Evolutionary conservation across 345 rosid genomes (phyloP).

Genomic region (Adansonia digitata): DNA sequence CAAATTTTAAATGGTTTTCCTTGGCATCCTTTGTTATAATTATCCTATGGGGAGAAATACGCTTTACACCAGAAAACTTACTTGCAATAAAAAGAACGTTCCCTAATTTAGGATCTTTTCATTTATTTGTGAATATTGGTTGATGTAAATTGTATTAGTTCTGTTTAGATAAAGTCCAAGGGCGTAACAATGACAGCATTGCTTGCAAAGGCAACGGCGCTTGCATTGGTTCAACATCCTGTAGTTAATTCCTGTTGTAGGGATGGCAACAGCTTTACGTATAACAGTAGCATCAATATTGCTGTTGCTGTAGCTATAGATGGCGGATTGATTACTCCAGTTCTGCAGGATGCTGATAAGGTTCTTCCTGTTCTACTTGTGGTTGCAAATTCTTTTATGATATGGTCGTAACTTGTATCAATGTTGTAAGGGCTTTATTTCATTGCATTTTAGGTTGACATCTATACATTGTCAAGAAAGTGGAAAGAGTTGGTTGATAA

Average conservation of each 20-base stretch:
- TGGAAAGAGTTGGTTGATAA: constrained; percentile 97
- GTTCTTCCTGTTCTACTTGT: constrained; percentile 29
- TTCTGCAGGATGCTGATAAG: constrained; percentile 97
- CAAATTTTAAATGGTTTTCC: neutral
- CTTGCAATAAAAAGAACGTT: neutral
- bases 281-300: constrained; percentile 75
- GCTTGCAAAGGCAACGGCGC: constrained; percentile 90
- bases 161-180: constrained; percentile 76
- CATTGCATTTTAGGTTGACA: constrained; percentile 57
- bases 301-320: constrained; percentile 98
- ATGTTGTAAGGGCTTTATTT: neutral
- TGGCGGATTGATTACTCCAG: constrained; percentile 92
- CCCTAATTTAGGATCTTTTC: neutral
- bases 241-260: constrained; percentile 50
- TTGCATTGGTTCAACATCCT: constrained; percentile 48
- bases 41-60: neutral
- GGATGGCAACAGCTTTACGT: constrained; percentile 88
- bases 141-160: constrained; percentile 12
- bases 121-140: neutral
- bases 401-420: neutral
- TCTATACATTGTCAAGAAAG: constrained; percentile 86
- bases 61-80: neutral
- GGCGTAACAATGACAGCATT: constrained; percentile 47
- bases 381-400: neutral
- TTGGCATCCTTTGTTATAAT: neutral